Evolutionary conservation across 2,329 filamentous ascomycete genomes (phyloP).

Genomic region (Hypoxylon sp.): DNA sequence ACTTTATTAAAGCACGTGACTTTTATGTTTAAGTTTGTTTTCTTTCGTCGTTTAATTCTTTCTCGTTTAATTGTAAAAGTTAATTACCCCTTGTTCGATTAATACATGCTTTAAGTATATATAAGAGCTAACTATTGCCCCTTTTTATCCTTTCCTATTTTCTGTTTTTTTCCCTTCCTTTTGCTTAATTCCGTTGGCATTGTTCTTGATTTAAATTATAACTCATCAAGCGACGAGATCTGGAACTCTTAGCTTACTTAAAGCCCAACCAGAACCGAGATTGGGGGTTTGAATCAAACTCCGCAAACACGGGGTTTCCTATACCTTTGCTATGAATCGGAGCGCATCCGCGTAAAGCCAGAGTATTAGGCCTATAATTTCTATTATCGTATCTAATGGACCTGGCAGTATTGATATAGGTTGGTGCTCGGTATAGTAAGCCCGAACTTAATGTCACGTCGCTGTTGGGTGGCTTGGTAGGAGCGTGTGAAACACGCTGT

Average conservation of each 20-base stretch:
- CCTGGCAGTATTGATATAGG: constrained; percentile 1
- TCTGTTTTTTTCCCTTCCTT: neutral
- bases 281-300: constrained; percentile 3
- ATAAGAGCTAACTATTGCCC: neutral
- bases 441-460: constrained; percentile 25
- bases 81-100: neutral
- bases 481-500: constrained; percentile 20
- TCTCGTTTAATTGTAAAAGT: neutral
- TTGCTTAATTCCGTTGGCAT: neutral
- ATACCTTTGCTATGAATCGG: neutral
- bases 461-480: constrained; percentile 15
- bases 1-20: constrained; percentile 26
- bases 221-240: constrained; percentile 16
- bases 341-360: neutral
- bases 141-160: neutral
- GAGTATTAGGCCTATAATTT: neutral
- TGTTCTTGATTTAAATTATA: neutral
- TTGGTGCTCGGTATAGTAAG: constrained; percentile 10
- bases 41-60: neutral
- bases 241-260: neutral
- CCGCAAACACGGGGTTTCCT: neutral
- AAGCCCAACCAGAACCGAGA: neutral
- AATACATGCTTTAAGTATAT: neutral
- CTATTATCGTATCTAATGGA: neutral
- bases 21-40: neutral